Evolutionary conservation across 495 filamentous ascomycete species (phyloP), one percentile per base, ranked within the genome.

Genomic region (Penicillium egyptiacum): DNA sequence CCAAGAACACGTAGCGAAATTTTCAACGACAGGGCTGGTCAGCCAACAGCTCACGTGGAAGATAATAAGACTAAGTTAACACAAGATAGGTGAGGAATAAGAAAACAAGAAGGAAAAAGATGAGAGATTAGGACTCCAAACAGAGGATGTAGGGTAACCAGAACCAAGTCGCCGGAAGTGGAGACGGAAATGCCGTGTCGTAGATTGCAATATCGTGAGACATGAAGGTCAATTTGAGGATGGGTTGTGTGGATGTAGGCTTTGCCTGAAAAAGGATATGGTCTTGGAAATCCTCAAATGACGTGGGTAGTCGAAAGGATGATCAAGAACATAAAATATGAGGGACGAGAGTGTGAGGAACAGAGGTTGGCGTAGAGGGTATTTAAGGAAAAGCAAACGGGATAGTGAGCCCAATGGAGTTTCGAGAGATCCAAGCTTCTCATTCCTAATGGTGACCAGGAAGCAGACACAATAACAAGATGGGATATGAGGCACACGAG

Each of bases 211-310:
- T 43, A 60, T 70, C 68, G 58, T 70, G 59, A 70, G 59, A 53
- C 68, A 69, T 70, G 57, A 68, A 50, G 50, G 59, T 65, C 60
- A 62, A 60, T 57, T 60, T 62, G 59, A 62, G 41, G 57, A 47
- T 25, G 31, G 41, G 16, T 52, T 33, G 44, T 37, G 47, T 26
- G 37, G 19, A 55, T 46, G 17, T 22, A 44, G 49, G 26, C 39
- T 20, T 61, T 42, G 39, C 28, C 50, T 56, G 49, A 57, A 42
- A 40, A 58, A 47, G 50, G 59, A 65, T 60, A 56, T 51, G 26
- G 41, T 26, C 20, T 47, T 46, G 30, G n/a, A 31, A 28, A 35
- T 33, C 39, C 26, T 40, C 20, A 22, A 26, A 12, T 40, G 31
- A 33, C 10, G 9, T 39, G 28, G 14, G 53, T 33, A 22, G 40